phyloP scores from a whole-genome alignment of 2,329 filamentous ascomycete genomes.

The Cercospora citrullina region DNA sequence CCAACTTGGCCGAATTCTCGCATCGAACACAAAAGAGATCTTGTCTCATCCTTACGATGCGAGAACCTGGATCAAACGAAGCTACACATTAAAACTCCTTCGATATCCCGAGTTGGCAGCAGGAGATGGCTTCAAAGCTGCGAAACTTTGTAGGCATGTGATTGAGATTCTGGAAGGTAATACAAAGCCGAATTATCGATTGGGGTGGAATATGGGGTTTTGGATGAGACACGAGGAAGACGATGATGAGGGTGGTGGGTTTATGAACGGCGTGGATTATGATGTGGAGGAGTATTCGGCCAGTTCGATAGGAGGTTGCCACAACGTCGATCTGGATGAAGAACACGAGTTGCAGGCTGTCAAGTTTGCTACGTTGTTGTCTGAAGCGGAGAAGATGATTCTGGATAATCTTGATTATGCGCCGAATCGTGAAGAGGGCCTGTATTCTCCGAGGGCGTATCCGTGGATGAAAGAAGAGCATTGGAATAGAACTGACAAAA shows the following conservation, averaged over 20 bases:
- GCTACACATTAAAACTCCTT: slow-evolving; percentile 22
- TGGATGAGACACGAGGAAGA: slow-evolving; percentile 30
- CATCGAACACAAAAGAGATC: slow-evolving; percentile 23
- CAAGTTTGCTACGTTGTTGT: slow-evolving; percentile 15
- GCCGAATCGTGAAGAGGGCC: slow-evolving; percentile 23
- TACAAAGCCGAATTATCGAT: slow-evolving; percentile 15
- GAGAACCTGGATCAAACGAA: slow-evolving; percentile 28
- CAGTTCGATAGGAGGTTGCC: background rate
- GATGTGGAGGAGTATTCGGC: background rate
- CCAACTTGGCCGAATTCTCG: slow-evolving; percentile 10
- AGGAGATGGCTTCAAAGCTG: slow-evolving; percentile 34
- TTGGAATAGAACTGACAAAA: slow-evolving; percentile 13
- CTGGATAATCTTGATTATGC: slow-evolving; percentile 20
- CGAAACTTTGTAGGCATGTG: slow-evolving; percentile 23
- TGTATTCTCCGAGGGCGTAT: slow-evolving; percentile 28
- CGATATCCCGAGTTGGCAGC: slow-evolving; percentile 36
- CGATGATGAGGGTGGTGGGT: background rate
- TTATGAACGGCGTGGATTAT: background rate
- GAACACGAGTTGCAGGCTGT: slow-evolving; percentile 15
- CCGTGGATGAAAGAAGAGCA: slow-evolving; percentile 33
- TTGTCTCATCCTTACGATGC: slow-evolving; percentile 33
- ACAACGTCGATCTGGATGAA: background rate
- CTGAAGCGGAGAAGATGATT: slow-evolving; percentile 20
- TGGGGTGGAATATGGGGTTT: slow-evolving; percentile 33
- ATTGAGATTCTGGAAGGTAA: slow-evolving; percentile 16